Evolutionary conservation across 805 yeast species (phyloP), one percentile per base, ranked within the genome.

Genomic region (Schwanniomyces yamadae): DNA sequence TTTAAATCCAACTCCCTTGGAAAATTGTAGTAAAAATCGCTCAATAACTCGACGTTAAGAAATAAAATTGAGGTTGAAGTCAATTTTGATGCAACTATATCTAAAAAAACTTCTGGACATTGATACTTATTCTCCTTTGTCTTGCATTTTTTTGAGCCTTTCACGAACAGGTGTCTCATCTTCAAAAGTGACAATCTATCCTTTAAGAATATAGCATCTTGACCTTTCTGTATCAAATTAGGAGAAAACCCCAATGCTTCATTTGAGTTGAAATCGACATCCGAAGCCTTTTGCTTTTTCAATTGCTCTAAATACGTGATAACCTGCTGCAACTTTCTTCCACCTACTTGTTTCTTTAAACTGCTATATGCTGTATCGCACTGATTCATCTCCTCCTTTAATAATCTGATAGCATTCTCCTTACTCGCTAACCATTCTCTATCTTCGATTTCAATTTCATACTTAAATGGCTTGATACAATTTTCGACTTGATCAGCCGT

Each of bases 401-500:
- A 59, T 37, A 93, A 59, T 15, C 64, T 66, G 9, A 79, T 75
- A 0, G 97, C 76, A 54, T 85, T 95, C 21, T 85, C 95, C 41
- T 86, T 78, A 24, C 96, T 82, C 6, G 74, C 55, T 20, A 68
- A 63, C 99, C 99, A 93, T 58, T 93, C 99, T 25, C 96, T 73
- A 49, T 90, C 95, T 55, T 93, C 98, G 32, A 93, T 78, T 54
- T 93, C 99, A 41, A 93, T 90, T 54, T 93, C 99, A 58, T 91
- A 93, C 64, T 93, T 93, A 67, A 84, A 93, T 2, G 99, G 99
- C 58, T 93, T 93, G 52, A 93, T 91, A 64, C 98, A 90, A 60
- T 95, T 93, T 54, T 93, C 99, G 5, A 93, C 98, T 59, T 93
- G 99, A 58, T 95, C 99, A 0, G 99, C 95, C 0, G 99, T 91